These are phyloP conservation scores for Yamadazyma mexicana DNA, from an alignment of 1,139 yeast species.

Conservation along the genomic window DNA sequence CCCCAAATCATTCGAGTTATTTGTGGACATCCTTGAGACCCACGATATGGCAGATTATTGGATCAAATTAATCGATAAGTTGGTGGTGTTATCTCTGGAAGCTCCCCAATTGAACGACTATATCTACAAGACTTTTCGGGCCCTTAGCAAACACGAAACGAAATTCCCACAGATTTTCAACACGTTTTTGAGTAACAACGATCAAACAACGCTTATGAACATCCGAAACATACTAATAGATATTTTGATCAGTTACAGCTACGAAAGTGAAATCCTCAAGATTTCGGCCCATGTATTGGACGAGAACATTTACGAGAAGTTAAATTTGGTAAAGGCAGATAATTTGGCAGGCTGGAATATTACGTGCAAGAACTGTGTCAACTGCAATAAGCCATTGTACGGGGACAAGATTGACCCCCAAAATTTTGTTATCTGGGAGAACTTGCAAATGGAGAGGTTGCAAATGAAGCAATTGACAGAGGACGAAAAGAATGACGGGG, in stretches of 20 bases:
- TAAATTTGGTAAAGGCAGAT: slow-evolving; percentile 38
- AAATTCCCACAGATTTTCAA: slow-evolving; percentile 54
- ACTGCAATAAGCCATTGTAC: slow-evolving; percentile 67
- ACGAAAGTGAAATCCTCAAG: slow-evolving; percentile 59
- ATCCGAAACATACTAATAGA: slow-evolving; percentile 63
- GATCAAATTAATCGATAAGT: slow-evolving; percentile 33
- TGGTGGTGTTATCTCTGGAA: slow-evolving; percentile 22
- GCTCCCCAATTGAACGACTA: slow-evolving; percentile 33
- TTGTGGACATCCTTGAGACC: slow-evolving; percentile 34
- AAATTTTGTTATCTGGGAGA: slow-evolving; percentile 52
- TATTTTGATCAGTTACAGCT: slow-evolving; percentile 62
- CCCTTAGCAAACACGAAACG: slow-evolving; percentile 36
- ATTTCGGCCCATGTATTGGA: slow-evolving; percentile 56
- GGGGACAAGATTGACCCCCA: slow-evolving; percentile 50
- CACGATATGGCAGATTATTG: slow-evolving; percentile 33
- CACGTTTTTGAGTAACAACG: slow-evolving; percentile 39
- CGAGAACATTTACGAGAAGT: slow-evolving; percentile 48
- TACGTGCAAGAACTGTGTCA: slow-evolving; percentile 56
- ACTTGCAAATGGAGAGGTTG: slow-evolving; percentile 19
- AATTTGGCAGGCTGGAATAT: slow-evolving; percentile 63
- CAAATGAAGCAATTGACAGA: not conserved
- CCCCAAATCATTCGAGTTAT: slow-evolving; percentile 26
- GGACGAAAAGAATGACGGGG: not conserved
- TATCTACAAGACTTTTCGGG: slow-evolving; percentile 53
- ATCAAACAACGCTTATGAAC: slow-evolving; percentile 51